Conservation (phyloP, 139 green algal species). For the Yamagishiella unicocca region DNA sequence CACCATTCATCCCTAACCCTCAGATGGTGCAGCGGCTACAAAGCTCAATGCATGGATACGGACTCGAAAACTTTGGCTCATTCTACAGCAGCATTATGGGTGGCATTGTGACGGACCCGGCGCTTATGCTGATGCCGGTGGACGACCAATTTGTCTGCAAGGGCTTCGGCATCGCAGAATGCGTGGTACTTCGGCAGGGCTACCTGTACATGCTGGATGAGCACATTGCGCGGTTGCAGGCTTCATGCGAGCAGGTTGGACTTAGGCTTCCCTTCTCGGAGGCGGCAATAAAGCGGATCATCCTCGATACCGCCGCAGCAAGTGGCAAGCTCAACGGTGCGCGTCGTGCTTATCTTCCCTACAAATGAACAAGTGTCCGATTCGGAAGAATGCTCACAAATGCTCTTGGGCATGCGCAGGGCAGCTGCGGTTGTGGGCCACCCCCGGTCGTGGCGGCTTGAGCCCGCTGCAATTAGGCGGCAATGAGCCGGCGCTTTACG, state of each 20-base stretch:
- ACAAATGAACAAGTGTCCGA: too few relatives aligned
- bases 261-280: constrained; percentile 64
- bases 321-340: constrained; percentile 76
- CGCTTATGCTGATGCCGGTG: constrained; percentile 81
- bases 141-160: constrained; percentile 87
- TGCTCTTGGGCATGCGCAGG: too few relatives aligned
- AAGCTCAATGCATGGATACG: constrained; percentile 12
- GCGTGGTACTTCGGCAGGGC: constrained; percentile 71
- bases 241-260: constrained; percentile 66
- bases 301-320: constrained; percentile 88
- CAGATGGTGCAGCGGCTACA: constrained; percentile 62
- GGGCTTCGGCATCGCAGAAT: constrained; percentile 91
- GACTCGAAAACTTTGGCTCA: constrained; percentile 56
- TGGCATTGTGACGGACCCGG: constrained; percentile 86
- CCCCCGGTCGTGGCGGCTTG: constrained; percentile 78
- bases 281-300: constrained; percentile 69
- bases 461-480: constrained; percentile 55
- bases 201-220: constrained; percentile 85
- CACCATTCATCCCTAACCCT: background rate
- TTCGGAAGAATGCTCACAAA: too few relatives aligned
- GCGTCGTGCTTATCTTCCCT: background rate
- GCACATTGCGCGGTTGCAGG: constrained; percentile 77
- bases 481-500: constrained; percentile 74
- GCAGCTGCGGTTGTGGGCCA: constrained; percentile 79
- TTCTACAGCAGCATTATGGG: constrained; percentile 88